Base-by-base conservation (phyloP, 306 rosid genomes). In the cucumber (Cucumis sativus) region DNA sequence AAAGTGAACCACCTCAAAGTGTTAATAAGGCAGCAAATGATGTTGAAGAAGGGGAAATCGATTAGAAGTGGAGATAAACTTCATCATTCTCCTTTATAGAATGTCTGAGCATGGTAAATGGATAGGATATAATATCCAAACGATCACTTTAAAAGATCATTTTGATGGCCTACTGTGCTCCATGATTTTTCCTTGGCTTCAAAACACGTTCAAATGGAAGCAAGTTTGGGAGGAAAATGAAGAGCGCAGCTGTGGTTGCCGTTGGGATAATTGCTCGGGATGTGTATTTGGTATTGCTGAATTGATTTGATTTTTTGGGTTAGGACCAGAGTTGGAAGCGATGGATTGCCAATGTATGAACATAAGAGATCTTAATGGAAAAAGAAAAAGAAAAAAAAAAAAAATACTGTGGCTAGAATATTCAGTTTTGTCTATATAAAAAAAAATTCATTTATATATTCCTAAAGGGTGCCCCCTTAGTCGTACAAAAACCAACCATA, bases 41-140 rank as follows among this genome's bases (percentile, higher is more conserved):
- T 49, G 93, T 81, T 16, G 98, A 89, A 84, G 98, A 93, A 81
- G 96, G 96, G 37, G 96, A 91, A 82, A 87, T 93, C 8, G 96
- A 88, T 81, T 88, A 83, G 82, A 64, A 10, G 51, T 1, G 39
- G 23, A 20, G 3, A 21, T 45, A 25, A 16, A 5, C 37, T 72
- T 23, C 6, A 15, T 23, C 6, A 15, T 25, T 74, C 28, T 28
- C 70, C 70, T 64, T 63, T 39, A 18, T 39, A 11, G 6, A 75
- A 75, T 6, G 55, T 12, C 56, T 40, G 54, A 58, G 14, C 55
- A 25, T 21, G 59, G 59, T 70, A 23, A 23, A 45, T 23, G 58
- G 57, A 14, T 51, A 8, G 54, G 18, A 55, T 55, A 28, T 28
- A 40, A 28, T 28, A 40, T 70, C 59, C 74, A 41, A 18, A 47